Evolutionary conservation across 2,329 filamentous ascomycete genomes (phyloP).

Genomic region (Monosporascus sp.): DNA sequence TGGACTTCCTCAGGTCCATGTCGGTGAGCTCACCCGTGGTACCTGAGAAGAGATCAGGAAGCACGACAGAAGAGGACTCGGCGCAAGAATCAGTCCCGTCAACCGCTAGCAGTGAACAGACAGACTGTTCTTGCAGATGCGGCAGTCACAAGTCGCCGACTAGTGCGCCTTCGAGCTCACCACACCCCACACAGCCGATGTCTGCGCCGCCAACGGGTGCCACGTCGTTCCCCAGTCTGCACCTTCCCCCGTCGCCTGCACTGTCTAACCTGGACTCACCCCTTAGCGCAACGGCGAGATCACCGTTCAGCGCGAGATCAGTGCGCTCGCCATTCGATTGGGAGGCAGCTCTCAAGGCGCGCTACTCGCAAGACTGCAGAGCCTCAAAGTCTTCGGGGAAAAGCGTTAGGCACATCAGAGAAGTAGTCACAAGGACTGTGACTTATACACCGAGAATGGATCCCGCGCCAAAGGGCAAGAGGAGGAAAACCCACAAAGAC

Average conservation of each 20-base stretch:
- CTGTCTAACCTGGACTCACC: slow-evolving; percentile 66
- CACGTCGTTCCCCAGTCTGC: slow-evolving; percentile 59
- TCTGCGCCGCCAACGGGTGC: slow-evolving; percentile 55
- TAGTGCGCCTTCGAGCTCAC: slow-evolving; percentile 40
- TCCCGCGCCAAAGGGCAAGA: slow-evolving; percentile 84
- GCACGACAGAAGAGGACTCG: slow-evolving; percentile 42
- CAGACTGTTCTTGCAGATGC: slow-evolving; percentile 52
- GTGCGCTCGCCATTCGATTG: slow-evolving; percentile 71
- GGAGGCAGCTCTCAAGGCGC: slow-evolving; percentile 64
- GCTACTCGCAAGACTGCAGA: slow-evolving; percentile 53
- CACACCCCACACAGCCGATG: slow-evolving; percentile 49
- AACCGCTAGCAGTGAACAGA: slow-evolving; percentile 50
- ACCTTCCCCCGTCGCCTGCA: slow-evolving; percentile 70
- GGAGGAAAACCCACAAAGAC: slow-evolving; percentile 56
- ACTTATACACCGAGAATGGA: slow-evolving; percentile 85
- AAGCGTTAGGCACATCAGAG: slow-evolving; percentile 66
- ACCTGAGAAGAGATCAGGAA: slow-evolving; percentile 47
- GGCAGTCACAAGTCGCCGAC: slow-evolving; percentile 47
- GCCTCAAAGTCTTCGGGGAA: slow-evolving; percentile 52
- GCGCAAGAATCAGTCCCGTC: slow-evolving; percentile 43
- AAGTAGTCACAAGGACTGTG: slow-evolving; percentile 90
- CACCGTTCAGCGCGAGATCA: slow-evolving; percentile 67
- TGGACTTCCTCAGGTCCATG: slow-evolving; percentile 85
- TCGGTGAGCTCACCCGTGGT: slow-evolving; percentile 65
- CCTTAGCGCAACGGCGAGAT: slow-evolving; percentile 57